These are phyloP conservation scores for Dalbergia oliveri DNA, from an alignment of 306 rosid genomes.

Conservation along the genomic window DNA sequence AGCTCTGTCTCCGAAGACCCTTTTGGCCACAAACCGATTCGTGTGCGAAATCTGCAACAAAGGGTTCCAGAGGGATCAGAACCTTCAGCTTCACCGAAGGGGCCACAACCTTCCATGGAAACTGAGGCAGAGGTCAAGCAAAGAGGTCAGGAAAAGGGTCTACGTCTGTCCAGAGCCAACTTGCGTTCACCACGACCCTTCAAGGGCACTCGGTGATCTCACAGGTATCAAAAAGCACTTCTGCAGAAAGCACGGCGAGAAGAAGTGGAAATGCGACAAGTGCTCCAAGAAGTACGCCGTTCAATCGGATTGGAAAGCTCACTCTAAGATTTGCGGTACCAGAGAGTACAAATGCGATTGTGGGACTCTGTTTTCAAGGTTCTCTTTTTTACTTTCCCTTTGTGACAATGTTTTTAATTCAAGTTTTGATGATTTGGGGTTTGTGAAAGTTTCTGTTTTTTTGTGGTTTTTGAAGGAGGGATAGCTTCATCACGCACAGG, in stretches of 20 bases:
- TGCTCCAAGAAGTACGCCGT: conserved; percentile 87
- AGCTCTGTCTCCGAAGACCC: conserved; percentile 82
- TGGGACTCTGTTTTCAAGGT: conserved; percentile 84
- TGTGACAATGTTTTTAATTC: not conserved
- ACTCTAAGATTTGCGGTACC: conserved; percentile 83
- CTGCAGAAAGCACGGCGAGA: conserved; percentile 86
- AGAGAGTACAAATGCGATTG: conserved; percentile 89
- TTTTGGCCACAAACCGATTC: conserved; percentile 79
- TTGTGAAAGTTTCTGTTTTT: conserved; percentile 43
- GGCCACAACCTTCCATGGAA: conserved; percentile 93
- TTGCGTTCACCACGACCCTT: conserved; percentile 83
- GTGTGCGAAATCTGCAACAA: conserved; percentile 85
- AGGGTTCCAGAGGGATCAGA: conserved; percentile 91
- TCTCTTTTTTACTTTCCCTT: not conserved
- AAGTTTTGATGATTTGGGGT: conserved; percentile 32
- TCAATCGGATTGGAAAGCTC: conserved; percentile 93
- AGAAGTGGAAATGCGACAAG: conserved; percentile 91
- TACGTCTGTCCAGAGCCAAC: conserved; percentile 83
- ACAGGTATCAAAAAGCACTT: conserved; percentile 88
- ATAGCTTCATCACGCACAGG: conserved; percentile 85
- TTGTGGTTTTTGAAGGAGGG: conserved; percentile 64
- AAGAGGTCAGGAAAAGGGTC: conserved; percentile 80
- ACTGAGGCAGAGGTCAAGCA: conserved; percentile 75
- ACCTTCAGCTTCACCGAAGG: conserved; percentile 83
- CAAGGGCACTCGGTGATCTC: conserved; percentile 83